Conservation (phyloP, 805 yeast genomes). For the Teunomyces stri region DNA sequence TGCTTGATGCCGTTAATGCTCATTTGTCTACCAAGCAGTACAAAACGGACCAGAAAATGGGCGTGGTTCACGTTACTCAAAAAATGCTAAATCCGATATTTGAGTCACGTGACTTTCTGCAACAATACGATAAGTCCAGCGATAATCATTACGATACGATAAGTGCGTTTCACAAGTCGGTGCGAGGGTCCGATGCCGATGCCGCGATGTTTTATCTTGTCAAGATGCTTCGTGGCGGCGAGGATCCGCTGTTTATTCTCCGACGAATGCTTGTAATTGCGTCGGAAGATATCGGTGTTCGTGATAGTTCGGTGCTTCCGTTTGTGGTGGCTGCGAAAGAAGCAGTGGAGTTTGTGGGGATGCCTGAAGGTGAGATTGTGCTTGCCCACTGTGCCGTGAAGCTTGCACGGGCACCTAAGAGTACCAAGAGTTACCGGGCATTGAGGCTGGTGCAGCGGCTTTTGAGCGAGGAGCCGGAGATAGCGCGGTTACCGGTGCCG, state of each 20-base stretch:
- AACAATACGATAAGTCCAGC: constrained; percentile 80
- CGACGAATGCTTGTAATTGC: constrained; percentile 93
- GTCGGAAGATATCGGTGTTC: constrained; percentile 87
- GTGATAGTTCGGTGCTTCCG: constrained; percentile 81
- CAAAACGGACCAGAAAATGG: constrained; percentile 17
- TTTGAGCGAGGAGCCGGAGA: constrained; percentile 55
- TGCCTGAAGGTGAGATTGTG: constrained; percentile 91
- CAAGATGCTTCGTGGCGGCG: constrained; percentile 90
- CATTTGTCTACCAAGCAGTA: constrained; percentile 38
- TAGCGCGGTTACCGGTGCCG: constrained; percentile 66
- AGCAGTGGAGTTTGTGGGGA: constrained; percentile 84
- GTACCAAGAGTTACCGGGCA: constrained; percentile 82
- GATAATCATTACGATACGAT: constrained; percentile 94
- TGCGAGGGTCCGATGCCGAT: constrained; percentile 86
- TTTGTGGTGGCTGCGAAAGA: constrained; percentile 84
- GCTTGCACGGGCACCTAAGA: constrained; percentile 79
- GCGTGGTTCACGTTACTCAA: constrained; percentile 39
- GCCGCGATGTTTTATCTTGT: constrained; percentile 87
- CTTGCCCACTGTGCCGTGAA: constrained; percentile 93
- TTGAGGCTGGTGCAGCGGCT: constrained; percentile 64
- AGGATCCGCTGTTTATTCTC: constrained; percentile 85
- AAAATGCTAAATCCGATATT: constrained; percentile 40
- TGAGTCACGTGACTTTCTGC: constrained; percentile 44
- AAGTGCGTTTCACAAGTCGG: constrained; percentile 90
- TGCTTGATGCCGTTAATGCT: constrained; percentile 71